Base-by-base conservation (phyloP, 306 rosid species). In the Quillaja saponaria region DNA sequence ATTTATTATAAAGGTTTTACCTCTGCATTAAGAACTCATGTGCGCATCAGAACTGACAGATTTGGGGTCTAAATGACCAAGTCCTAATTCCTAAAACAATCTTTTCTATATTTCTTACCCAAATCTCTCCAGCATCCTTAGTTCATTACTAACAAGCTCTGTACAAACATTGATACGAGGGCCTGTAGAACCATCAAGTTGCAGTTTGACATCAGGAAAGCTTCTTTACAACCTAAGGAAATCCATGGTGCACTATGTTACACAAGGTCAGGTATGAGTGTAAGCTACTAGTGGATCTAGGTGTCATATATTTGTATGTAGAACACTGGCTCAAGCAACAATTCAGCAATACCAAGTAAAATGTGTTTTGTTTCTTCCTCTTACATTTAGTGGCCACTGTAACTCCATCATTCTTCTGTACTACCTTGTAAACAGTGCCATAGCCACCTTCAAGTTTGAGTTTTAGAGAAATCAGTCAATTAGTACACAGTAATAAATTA, bases 391-490 rank as follows among this genome's bases (percentile, higher is more conserved):
- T 84, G 49, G 90, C 95, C 58, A 87, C 77, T 12, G 66, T 78
- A 50, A 69, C 66, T 46, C 84, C 85, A 33, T 84, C 90, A 21
- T 59, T 63, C 58, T 71, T 87, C 50, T 74, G 79, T 68, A 57
- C 55, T 68, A 84, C 87, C 19, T 87, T 78, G 76, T 87, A 87
- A 69, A 87, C 95, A 56, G 82, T 87, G 9, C 95, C 95, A 77
- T 87, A 87, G 69, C 95, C 95, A 8, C 95, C 95, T 84, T 73
- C 61, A 62, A 69, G 28, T 46, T 66, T 66, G 19, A 44, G 38
- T 49, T 50, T 13, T 11, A 33, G 13, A 25, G 48, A 72, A 35
- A 53, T 18, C 14, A 39, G 61, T 31, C 13, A 49, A 52, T 49
- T 45, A 61, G 13, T 16, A 8, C 25, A 51, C 20, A 51, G 8